Percentiles rank a stretch among this genome's conserved stretches.
Conservation (phyloP, 148 eudicot genomes). For the Tetragonia tetragonoides region DNA sequence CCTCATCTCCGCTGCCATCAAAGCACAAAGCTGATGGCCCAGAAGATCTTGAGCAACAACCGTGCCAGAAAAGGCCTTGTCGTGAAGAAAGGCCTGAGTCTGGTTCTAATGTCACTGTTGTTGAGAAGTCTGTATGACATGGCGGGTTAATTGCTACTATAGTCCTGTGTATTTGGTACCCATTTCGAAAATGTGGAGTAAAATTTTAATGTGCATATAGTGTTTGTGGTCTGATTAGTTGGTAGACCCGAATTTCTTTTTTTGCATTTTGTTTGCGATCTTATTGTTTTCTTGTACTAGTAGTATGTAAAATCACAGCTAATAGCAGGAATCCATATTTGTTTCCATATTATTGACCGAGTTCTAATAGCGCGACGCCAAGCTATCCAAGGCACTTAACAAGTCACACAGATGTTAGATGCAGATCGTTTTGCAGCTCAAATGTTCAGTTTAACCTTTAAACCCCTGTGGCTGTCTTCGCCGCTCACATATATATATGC, state of each 20-base stretch:
- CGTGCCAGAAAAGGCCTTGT: conserved; percentile 27
- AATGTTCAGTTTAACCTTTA: too few species aligned
- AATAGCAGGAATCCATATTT: background rate
- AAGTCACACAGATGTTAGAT: too few species aligned
- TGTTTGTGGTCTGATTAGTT: background rate
- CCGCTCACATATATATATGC: too few species aligned
- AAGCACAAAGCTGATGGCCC: conserved; percentile 23
- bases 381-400: too few species aligned
- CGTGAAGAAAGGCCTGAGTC: conserved; percentile 20
- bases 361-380: background rate
- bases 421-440: too few species aligned
- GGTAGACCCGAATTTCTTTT: too few species aligned
- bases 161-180: background rate
- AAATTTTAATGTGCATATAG: background rate
- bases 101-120: conserved; percentile 13
- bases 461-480: too few species aligned
- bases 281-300: background rate
- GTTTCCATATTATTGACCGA: background rate
- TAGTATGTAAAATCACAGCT: background rate
- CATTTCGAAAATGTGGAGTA: background rate
- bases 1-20: conserved; percentile 22
- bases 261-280: background rate
- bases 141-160: background rate
- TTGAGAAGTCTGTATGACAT: conserved; percentile 19
- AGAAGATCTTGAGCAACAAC: conserved; percentile 23